phyloP scores from a whole-genome alignment of 2,329 filamentous ascomycete species.

The Epichloe brachyelytri region DNA sequence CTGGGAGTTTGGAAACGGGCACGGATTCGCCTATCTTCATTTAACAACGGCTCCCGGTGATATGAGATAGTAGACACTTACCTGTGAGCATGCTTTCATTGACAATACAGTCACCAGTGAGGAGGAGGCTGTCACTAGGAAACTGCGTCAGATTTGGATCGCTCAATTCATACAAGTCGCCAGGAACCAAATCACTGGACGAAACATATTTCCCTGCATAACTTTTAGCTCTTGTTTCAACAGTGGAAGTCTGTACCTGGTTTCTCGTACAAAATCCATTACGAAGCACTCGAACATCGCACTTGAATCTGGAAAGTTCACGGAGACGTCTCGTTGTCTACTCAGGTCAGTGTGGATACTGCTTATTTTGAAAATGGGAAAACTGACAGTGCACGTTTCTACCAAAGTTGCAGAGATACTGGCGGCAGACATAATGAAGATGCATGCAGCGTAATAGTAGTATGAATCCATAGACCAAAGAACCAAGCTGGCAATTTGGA shows the following conservation, averaged over 20 bases:
- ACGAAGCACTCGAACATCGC: constrained; percentile 82
- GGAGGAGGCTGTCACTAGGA: constrained; percentile 79
- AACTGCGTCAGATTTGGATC: constrained; percentile 82
- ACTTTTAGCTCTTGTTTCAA: neutral
- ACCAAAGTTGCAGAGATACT: constrained; percentile 83
- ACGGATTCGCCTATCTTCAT: constrained; percentile 63
- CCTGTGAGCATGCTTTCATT: constrained; percentile 96
- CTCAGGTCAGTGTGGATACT: constrained; percentile 1
- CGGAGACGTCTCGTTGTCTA: constrained; percentile 80
- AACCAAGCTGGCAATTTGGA: constrained; percentile 86
- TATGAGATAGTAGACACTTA: constrained; percentile 19
- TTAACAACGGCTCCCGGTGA: neutral
- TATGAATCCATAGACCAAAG: constrained; percentile 95
- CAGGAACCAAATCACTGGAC: constrained; percentile 81
- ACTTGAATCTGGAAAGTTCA: constrained; percentile 90
- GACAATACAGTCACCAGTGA: constrained; percentile 93
- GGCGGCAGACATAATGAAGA: constrained; percentile 85
- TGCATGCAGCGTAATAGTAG: constrained; percentile 93
- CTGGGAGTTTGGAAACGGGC: constrained; percentile 83
- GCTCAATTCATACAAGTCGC: constrained; percentile 92
- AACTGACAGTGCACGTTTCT: constrained; percentile 67
- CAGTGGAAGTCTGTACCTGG: neutral
- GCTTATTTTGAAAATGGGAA: neutral
- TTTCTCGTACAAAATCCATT: constrained; percentile 72
- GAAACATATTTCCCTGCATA: constrained; percentile 62